Conservation (phyloP, 2,329 filamentous ascomycete genomes). For the Chrysosporium keratinophilum region DNA sequence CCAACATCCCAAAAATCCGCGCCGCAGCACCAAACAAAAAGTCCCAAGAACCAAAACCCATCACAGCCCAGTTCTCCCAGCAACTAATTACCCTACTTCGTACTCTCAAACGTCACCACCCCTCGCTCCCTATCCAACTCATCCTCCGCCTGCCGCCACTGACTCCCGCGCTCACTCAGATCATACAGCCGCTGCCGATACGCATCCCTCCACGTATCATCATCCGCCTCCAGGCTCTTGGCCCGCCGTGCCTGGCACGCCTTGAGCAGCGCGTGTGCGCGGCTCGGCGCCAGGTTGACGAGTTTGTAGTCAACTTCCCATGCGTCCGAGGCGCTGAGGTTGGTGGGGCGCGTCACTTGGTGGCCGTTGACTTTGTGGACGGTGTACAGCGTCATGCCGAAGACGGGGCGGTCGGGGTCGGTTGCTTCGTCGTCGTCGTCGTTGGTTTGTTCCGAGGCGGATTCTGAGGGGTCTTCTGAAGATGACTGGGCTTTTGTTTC, state of each 20-base stretch:
- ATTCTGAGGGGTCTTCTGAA: slow-evolving; percentile 9
- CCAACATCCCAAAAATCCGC: too few species aligned
- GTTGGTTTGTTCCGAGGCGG: slow-evolving; percentile 16
- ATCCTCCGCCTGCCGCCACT: slow-evolving; percentile 48
- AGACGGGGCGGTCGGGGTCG: slow-evolving; percentile 31
- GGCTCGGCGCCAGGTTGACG: slow-evolving; percentile 45
- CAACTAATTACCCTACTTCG: neutral
- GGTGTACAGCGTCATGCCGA: slow-evolving; percentile 62
- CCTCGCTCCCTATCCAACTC: slow-evolving; percentile 40
- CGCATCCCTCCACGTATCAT: slow-evolving; percentile 35
- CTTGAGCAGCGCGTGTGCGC: slow-evolving; percentile 46
- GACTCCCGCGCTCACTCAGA: slow-evolving; percentile 47
- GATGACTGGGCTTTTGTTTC: slow-evolving; percentile 16
- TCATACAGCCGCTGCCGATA: slow-evolving; percentile 27
- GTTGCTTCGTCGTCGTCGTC: slow-evolving; percentile 12
- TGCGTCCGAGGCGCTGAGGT: slow-evolving; percentile 36
- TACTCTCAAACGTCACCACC: slow-evolving; percentile 18
- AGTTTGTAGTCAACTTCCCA: slow-evolving; percentile 77
- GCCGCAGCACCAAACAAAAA: too few species aligned
- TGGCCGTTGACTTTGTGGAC: slow-evolving; percentile 61
- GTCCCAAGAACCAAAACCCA: too few species aligned
- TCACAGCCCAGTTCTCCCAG: too few species aligned
- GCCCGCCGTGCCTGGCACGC: slow-evolving; percentile 48
- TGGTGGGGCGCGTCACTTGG: slow-evolving; percentile 51
- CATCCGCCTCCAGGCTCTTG: slow-evolving; percentile 31